These are phyloP conservation scores for Taphrina flavorubra DNA, from an alignment of 1,139 yeast genomes.

Conservation along the genomic window DNA sequence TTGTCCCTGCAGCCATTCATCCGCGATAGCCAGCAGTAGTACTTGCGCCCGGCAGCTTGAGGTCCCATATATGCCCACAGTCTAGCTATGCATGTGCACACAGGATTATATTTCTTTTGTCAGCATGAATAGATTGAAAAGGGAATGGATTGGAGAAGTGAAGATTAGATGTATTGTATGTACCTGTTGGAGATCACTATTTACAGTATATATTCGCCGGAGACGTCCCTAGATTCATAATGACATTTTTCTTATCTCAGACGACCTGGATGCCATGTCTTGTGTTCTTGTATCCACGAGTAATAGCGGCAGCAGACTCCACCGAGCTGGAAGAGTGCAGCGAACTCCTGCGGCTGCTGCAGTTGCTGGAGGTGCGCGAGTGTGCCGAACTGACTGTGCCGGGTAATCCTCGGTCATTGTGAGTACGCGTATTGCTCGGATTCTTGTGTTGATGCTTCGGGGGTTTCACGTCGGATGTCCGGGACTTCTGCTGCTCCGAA, in stretches of 20 bases:
- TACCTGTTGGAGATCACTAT: too few relatives aligned
- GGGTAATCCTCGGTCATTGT: not conserved
- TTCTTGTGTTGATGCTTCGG: conserved; percentile 3
- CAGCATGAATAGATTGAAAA: too few relatives aligned
- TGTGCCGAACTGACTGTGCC: not conserved
- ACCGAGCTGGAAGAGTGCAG: not conserved
- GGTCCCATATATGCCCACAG: too few relatives aligned
- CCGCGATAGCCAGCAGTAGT: too few relatives aligned
- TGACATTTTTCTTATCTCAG: not conserved
- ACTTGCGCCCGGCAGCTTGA: too few relatives aligned
- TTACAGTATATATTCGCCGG: too few relatives aligned
- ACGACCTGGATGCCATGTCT: not conserved
- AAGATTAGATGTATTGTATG: not conserved
- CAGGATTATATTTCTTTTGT: too few relatives aligned
- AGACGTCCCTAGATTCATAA: too few relatives aligned
- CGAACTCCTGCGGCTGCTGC: conserved; percentile 15
- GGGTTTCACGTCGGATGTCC: conserved; percentile 3
- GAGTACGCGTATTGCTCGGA: not conserved
- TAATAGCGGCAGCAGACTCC: not conserved
- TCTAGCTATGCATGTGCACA: too few relatives aligned
- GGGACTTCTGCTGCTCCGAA: conserved; percentile 9
- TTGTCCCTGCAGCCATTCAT: too few relatives aligned
- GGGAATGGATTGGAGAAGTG: too few relatives aligned
- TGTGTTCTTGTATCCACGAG: not conserved
- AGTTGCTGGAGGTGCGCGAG: not conserved